A percentile compares a stretch with the other conserved stretches of the same genome.
These are phyloP conservation scores for Yamadazyma siamensis DNA, from an alignment of 1,139 yeast genomes.

Conservation along the genomic window DNA sequence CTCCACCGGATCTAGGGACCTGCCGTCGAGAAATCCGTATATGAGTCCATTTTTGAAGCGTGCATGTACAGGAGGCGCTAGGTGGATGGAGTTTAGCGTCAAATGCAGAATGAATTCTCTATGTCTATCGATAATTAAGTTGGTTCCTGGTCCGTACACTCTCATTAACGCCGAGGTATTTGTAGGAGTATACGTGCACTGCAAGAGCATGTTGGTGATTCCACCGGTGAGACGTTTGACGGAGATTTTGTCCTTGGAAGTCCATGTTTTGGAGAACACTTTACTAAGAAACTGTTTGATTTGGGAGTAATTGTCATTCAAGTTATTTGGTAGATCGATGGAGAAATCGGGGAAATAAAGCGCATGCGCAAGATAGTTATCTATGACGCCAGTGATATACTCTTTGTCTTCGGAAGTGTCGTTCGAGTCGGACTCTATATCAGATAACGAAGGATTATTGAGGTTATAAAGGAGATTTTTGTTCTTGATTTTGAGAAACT, in stretches of 20 bases:
- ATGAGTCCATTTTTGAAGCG: conserved; percentile 72
- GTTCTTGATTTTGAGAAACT: conserved; percentile 23
- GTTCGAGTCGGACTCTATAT: conserved; percentile 30
- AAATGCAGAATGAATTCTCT: conserved; percentile 73
- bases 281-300: conserved; percentile 30
- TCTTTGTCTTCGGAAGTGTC: conserved; percentile 5
- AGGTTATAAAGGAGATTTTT: conserved; percentile 39
- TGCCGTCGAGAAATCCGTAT: conserved; percentile 68
- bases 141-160: conserved; percentile 76
- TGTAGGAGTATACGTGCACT: conserved; percentile 35
- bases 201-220: conserved; percentile 69
- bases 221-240: conserved; percentile 64
- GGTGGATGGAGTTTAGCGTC: conserved; percentile 53
- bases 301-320: conserved; percentile 28
- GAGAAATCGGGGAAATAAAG: conserved; percentile 38
- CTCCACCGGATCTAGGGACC: conserved; percentile 58
- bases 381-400: conserved; percentile 17
- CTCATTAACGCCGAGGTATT: conserved; percentile 54
- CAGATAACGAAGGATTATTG: conserved; percentile 44
- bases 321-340: conserved; percentile 31
- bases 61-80: conserved; percentile 71
- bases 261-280: conserved; percentile 36
- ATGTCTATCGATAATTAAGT: conserved; percentile 69
- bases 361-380: conserved; percentile 32
- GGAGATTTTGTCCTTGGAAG: conserved; percentile 18